phyloP scores from a whole-genome alignment of 345 rosid species.

The Psidium friedrichsthalianum region DNA sequence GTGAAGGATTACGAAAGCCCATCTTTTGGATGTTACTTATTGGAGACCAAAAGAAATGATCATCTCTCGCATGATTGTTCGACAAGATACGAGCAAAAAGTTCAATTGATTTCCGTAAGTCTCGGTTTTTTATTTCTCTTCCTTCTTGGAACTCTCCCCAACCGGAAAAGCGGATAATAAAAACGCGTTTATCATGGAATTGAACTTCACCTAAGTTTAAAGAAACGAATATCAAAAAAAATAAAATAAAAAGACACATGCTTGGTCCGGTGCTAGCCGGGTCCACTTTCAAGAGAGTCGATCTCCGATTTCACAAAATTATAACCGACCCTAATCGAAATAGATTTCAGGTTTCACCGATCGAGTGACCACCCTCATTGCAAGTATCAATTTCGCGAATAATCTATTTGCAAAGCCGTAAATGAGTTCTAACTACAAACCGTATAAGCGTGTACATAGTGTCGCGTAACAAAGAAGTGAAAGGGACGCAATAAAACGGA shows the following conservation, averaged over 20 bases:
- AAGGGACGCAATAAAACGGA: not conserved
- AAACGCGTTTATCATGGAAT: not conserved
- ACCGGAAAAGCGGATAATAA: not conserved
- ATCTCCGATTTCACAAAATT: not conserved
- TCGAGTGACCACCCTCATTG: not conserved
- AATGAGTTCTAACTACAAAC: not conserved
- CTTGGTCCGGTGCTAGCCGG: no score
- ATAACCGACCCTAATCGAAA: accelerated
- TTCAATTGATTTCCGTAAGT: not conserved
- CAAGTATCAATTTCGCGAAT: not conserved
- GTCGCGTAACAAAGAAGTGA: not conserved
- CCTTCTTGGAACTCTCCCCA: not conserved
- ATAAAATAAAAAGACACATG: not conserved
- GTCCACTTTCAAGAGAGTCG: not conserved
- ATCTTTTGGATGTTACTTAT: not conserved
- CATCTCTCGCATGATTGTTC: accelerated
- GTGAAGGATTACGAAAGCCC: not conserved
- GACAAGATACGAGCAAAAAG: no score
- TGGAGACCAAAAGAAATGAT: not conserved
- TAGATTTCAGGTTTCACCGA: not conserved
- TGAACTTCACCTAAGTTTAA: not conserved
- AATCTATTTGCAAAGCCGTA: not conserved
- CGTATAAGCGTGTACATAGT: not conserved
- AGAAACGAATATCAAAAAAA: not conserved
- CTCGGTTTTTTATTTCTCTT: not conserved